Base-by-base conservation (phyloP, 257 asterid genomes). In the Capsicum chinense region DNA sequence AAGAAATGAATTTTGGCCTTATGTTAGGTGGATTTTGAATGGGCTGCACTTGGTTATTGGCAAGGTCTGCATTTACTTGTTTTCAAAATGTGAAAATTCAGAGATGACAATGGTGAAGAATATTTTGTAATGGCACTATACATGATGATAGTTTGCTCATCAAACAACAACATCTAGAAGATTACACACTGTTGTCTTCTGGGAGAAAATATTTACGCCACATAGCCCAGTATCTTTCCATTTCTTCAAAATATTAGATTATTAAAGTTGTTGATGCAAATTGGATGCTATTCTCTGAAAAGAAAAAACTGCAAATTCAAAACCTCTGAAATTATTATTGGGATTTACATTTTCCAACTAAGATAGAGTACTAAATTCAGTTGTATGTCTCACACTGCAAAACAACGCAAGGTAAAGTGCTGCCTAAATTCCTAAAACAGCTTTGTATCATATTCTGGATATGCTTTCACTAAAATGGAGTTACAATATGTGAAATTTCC, bases 291-390 rank as follows among this genome's bases (percentile, higher is more conserved):
- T 10, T 64, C 70, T 64, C 44, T 64, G 44, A 26, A 64, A 26
- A 64, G 9, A 2, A 26, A 21, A 64, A 26, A 26, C 33, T 26
- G 1, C 33, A 26, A 26, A 26, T 26, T 26, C 33, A 26, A 26
- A 64, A 26, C 42, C 42, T 64, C 70, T 64, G 7, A 11, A 5
- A 64, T 64, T 26, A 63, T 64, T 64, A 26, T 26, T 21, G 17
- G 44, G 12, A 33, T 64, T 64, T 21, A 63, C 16, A 21, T 63
- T 21, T 63, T 63, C 69, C 83, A 76, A 6, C 83, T 80, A 13
- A 62, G 39, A 10, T 26, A 26, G 33, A 26, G 33, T 21, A 11
- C 69, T 8, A 63, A 63, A 64, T 26, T 26, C 4, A 60, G 13
- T 5, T 64, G 71, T 26, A 26, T 11, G 44, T 64, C 71, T 64